These are phyloP conservation scores for Byssothecium circinans DNA, from an alignment of 2,329 filamentous ascomycete genomes.

Conservation along the genomic window DNA sequence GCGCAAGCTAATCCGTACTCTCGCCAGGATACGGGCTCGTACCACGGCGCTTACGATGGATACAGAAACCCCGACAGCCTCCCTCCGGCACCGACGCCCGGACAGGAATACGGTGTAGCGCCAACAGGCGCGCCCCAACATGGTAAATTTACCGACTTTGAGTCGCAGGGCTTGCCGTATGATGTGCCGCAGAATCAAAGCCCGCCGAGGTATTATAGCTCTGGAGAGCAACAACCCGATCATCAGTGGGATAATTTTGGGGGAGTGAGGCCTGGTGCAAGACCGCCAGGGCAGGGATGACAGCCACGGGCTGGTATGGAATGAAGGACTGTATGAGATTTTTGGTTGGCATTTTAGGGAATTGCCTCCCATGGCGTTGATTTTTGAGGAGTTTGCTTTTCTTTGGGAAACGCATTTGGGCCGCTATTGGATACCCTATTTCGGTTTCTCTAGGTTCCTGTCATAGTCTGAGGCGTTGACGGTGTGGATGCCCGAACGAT, in stretches of 20 bases:
- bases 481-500: not conserved
- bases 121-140: conserved; percentile 3
- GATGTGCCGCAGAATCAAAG: conserved; percentile 2
- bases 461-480: not conserved
- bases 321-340: not conserved
- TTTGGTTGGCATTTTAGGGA: not conserved
- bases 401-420: not conserved
- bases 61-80: conserved; percentile 22
- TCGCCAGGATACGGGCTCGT: conserved; percentile 12
- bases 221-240: conserved; percentile 10
- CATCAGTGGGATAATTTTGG: conserved; percentile 31
- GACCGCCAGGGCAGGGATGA: conserved; percentile 6
- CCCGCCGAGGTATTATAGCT: not conserved
- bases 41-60: conserved; percentile 13
- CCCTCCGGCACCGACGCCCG: conserved; percentile 24
- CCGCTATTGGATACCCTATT: not conserved
- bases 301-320: conserved; percentile 1
- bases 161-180: conserved; percentile 24
- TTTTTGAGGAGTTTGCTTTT: not conserved
- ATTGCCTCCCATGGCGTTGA: conserved; percentile 1
- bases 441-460: not conserved
- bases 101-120: conserved; percentile 28
- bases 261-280: conserved; percentile 15
- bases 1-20: conserved; percentile 29
- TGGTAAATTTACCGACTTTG: conserved; percentile 17